Evolutionary conservation across 2,329 filamentous ascomycete species (phyloP).

Genomic region (Penicillium sp.): DNA sequence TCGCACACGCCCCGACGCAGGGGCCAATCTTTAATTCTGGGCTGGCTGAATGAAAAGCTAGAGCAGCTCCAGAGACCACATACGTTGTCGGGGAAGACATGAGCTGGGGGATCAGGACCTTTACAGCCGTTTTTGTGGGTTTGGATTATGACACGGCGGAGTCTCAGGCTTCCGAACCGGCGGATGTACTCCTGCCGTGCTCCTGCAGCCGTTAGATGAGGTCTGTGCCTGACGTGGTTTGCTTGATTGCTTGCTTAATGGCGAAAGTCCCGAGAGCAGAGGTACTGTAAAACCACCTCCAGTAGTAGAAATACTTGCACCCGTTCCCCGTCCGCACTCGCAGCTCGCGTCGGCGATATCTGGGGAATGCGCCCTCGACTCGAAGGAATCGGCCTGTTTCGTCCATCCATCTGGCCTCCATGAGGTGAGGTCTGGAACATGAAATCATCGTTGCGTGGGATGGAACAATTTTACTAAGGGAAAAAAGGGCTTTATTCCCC

Average conservation of each 20-base stretch:
- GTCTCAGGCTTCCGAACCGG: constrained; percentile 21
- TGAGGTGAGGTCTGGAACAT: neutral
- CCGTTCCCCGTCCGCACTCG: neutral
- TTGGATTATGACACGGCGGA: constrained; percentile 20
- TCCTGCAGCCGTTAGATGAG: neutral
- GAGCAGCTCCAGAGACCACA: neutral
- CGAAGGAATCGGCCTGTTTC: neutral
- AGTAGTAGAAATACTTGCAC: neutral
- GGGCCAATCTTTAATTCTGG: constrained; percentile 33
- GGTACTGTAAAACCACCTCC: neutral
- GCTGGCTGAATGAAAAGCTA: neutral
- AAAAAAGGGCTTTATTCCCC: neutral
- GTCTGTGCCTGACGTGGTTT: constrained; percentile 7
- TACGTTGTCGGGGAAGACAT: neutral
- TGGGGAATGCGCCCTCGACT: neutral
- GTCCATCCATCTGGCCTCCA: neutral
- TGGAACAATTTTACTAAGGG: neutral
- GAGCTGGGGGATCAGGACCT: neutral
- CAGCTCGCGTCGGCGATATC: constrained; percentile 3
- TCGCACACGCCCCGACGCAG: constrained; percentile 30
- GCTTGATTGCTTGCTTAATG: neutral
- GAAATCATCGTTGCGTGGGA: neutral
- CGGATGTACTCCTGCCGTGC: constrained; percentile 21
- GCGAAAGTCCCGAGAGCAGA: neutral
- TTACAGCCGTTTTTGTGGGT: neutral